Evolutionary conservation across 192 early-diverging fungal species (phyloP).

Genomic region (Cetraspora pellucida): DNA sequence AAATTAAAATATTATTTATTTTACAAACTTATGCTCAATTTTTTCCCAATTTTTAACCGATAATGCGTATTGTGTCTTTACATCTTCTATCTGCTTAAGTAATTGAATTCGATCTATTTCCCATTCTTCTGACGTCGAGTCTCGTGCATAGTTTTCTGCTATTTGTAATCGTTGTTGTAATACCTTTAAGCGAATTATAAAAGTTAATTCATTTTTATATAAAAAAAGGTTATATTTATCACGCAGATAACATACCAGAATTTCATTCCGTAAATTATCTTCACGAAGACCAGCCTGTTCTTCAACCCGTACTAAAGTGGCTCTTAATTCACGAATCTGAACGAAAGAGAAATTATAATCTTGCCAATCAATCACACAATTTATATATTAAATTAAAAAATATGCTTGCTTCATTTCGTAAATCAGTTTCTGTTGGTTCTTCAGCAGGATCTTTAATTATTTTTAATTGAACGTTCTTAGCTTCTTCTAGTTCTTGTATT

Average conservation of each 20-base stretch:
- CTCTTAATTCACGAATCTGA: slow-evolving; percentile 43
- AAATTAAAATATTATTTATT: too few species aligned
- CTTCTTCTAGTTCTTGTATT: slow-evolving; percentile 29
- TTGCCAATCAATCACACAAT: neutral
- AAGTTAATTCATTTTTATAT: too few species aligned
- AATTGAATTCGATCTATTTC: slow-evolving; percentile 40
- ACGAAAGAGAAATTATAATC: neutral
- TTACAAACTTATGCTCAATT: slow-evolving; percentile 39
- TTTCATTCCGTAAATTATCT: slow-evolving; percentile 42
- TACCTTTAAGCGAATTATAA: neutral
- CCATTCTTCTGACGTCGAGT: slow-evolving; percentile 32
- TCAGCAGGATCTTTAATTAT: slow-evolving; percentile 16
- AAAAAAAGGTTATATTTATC: too few species aligned
- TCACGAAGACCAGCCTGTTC: slow-evolving; percentile 41
- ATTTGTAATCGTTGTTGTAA: slow-evolving; percentile 41
- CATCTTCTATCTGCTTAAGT: slow-evolving; percentile 42
- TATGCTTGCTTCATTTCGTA: slow-evolving; percentile 36
- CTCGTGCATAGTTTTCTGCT: slow-evolving; percentile 37
- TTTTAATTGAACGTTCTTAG: slow-evolving; percentile 23
- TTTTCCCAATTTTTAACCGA: slow-evolving; percentile 44
- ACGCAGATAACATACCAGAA: slow-evolving; percentile 23
- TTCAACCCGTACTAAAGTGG: slow-evolving; percentile 38
- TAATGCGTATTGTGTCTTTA: slow-evolving; percentile 42
- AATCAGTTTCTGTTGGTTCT: slow-evolving; percentile 35
- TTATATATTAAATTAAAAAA: neutral